These are phyloP conservation scores for Haplographium delicatum DNA, from an alignment of 495 filamentous ascomycete species.

Conservation along the genomic window DNA sequence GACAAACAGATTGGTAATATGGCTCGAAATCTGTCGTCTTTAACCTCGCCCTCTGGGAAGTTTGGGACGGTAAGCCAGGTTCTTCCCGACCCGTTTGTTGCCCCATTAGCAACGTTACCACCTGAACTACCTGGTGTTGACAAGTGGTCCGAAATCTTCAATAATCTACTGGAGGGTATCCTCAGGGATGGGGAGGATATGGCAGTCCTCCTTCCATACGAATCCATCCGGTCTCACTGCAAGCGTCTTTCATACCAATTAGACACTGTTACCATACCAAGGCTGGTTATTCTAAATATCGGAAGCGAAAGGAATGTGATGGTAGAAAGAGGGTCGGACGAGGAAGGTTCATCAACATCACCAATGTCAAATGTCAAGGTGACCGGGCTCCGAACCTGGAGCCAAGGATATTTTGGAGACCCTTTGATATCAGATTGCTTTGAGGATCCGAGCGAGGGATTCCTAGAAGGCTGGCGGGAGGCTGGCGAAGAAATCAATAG, in stretches of 20 bases:
- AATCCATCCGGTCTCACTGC: slow-evolving; percentile 51
- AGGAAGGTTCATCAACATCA: slow-evolving; percentile 25
- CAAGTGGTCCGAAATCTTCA: slow-evolving; percentile 60
- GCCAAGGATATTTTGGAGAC: slow-evolving; percentile 54
- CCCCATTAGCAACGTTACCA: slow-evolving; percentile 30
- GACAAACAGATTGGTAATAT: slow-evolving; percentile 37
- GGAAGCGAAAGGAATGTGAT: slow-evolving; percentile 53
- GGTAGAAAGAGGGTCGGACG: slow-evolving; percentile 36
- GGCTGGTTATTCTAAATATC: slow-evolving; percentile 50
- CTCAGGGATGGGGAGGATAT: slow-evolving; percentile 69
- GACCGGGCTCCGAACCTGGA: slow-evolving; percentile 36
- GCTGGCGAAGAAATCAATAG: slow-evolving; percentile 29
- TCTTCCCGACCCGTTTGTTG: slow-evolving; percentile 38
- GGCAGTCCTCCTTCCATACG: slow-evolving; percentile 61
- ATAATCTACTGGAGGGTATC: slow-evolving; percentile 52
- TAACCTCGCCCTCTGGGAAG: slow-evolving; percentile 36
- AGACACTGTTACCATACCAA: slow-evolving; percentile 50
- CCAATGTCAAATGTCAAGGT: slow-evolving; percentile 1
- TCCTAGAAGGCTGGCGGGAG: slow-evolving; percentile 38
- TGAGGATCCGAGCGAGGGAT: slow-evolving; percentile 37
- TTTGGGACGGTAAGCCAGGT: slow-evolving; percentile 34
- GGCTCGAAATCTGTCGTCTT: slow-evolving; percentile 43
- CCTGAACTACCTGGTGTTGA: slow-evolving; percentile 36
- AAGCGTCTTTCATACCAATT: slow-evolving; percentile 41
- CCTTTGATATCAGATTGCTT: slow-evolving; percentile 49